phyloP scores from a whole-genome alignment of 306 rosid species.

The Prunus padus region DNA sequence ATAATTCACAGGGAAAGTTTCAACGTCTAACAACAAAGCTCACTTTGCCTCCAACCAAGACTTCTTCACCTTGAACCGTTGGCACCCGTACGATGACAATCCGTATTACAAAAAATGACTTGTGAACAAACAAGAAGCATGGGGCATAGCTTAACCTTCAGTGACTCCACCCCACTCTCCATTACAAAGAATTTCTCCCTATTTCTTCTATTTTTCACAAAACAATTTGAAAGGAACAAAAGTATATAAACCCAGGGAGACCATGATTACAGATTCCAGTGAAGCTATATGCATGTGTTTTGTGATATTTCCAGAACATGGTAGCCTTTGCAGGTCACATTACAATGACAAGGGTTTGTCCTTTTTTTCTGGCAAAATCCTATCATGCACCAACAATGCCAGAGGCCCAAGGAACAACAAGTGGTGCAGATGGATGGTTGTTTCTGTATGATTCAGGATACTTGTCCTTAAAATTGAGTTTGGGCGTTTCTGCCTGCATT shows the following conservation, averaged over 20 bases:
- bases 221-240: conserved; percentile 24
- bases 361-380: conserved; percentile 7
- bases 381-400: conserved; percentile 50
- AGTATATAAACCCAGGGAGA: conserved; percentile 23
- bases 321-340: conserved; percentile 7
- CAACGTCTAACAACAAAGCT: conserved; percentile 13
- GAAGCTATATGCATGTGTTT: conserved; percentile 21
- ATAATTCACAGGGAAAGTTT: neutral
- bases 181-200: conserved; percentile 16
- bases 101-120: conserved; percentile 25
- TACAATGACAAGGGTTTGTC: conserved; percentile 11
- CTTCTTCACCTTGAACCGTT: conserved; percentile 15
- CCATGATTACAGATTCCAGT: conserved; percentile 21
- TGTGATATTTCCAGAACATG: conserved; percentile 26
- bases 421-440: conserved; percentile 62
- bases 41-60: conserved; percentile 6
- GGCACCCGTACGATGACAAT: conserved; percentile 5
- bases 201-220: conserved; percentile 11
- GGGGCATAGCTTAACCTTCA: neutral
- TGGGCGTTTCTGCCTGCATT: conserved; percentile 74
- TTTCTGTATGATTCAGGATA: conserved; percentile 69
- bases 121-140: neutral
- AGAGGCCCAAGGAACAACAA: conserved; percentile 80
- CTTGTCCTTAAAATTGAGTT: conserved; percentile 64
- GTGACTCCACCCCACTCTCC: neutral